Base-by-base conservation (phyloP, 495 filamentous ascomycete species). In the Neurospora sp. region DNA sequence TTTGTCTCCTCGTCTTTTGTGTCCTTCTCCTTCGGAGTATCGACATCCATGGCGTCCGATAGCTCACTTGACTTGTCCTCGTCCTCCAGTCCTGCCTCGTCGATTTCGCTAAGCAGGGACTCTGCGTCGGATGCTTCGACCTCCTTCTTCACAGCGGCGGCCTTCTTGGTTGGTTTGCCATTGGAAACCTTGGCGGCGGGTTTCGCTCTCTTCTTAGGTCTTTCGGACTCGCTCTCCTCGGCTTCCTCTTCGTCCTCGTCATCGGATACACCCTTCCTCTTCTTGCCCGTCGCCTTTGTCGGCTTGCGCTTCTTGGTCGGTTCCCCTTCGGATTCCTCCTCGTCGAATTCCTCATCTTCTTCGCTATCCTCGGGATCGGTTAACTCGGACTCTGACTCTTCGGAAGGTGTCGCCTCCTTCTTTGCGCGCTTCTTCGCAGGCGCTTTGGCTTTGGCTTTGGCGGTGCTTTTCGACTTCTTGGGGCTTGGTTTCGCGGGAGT, bases 241-340 rank as follows among this genome's bases (percentile, higher is more conserved):
- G 12, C 74, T 10, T 81, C 78, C 42, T 79, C 79, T 41, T 80
- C 81, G 18, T 77, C 78, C 18, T 82, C 83, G 39, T 85, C 84
- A 38, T 78, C 78, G 0, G 82, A 78, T 14, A 80, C 73, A 0
- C 73, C 74, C 22, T 71, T 78, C n/a, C 41, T 81, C 31, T 80
- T 79, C 65, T 37, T 37, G 71, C 71, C 80, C 37, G 75, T 14
- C 61, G 75, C 78, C 61, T 76, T 81, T 71, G 77, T 79, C 27
- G 73, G 39, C 73, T 81, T 83, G 27, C 78, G 75, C 71, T 81
- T 80, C 61, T 82, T 79, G 27, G 77, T 72, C 2, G 65, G 73
- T 18, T 61, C 71, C 31, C 70, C 74, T 18, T 35, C 53, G 27
- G 53, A 18, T 35, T 18, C 27, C 6, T 65, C 53, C 2, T 35